These are phyloP conservation scores for Wilhelminamyces savonicus DNA, from an alignment of 805 yeast genomes.

Conservation along the genomic window DNA sequence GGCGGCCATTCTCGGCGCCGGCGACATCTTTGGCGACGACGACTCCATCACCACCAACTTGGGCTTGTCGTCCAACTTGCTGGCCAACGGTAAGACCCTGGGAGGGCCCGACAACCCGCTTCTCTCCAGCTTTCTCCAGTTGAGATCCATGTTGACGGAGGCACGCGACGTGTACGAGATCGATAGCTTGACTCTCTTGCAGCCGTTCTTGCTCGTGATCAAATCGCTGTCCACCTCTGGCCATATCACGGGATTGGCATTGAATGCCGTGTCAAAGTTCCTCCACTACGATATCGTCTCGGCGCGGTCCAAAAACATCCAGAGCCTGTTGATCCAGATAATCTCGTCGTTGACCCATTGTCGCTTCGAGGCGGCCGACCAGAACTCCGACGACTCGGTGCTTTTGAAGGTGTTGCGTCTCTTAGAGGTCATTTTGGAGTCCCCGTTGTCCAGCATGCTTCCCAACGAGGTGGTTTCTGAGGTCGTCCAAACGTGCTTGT, in stretches of 20 bases:
- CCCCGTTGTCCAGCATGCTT: constrained; percentile 59
- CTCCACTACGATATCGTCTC: constrained; percentile 65
- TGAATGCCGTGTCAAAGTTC: constrained; percentile 69
- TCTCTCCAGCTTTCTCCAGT: constrained; percentile 70
- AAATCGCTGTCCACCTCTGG: constrained; percentile 85
- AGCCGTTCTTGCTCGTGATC: constrained; percentile 81
- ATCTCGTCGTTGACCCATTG: constrained; percentile 83
- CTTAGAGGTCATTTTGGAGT: constrained; percentile 57
- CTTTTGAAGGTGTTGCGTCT: constrained; percentile 74
- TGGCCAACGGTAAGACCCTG: constrained; percentile 12
- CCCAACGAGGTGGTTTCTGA: constrained; percentile 83
- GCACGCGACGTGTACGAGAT: constrained; percentile 45
- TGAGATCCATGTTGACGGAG: constrained; percentile 64
- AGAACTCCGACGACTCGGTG: constrained; percentile 86
- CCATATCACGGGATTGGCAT: constrained; percentile 72
- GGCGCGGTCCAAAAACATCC: constrained; percentile 46
- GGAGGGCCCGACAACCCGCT: constrained; percentile 45
- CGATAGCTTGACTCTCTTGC: constrained; percentile 68
- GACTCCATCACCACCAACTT: constrained; percentile 20
- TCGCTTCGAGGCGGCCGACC: constrained; percentile 92
- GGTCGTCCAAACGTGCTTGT: constrained; percentile 83
- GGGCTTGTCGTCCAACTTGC: constrained; percentile 10
- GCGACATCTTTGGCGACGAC: constrained; percentile 45
- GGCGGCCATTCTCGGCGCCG: constrained; percentile 75
- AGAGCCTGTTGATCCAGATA: constrained; percentile 55